phyloP scores from a whole-genome alignment of 768 basidiomycete species.

The Daedaleopsis sinensis region DNA sequence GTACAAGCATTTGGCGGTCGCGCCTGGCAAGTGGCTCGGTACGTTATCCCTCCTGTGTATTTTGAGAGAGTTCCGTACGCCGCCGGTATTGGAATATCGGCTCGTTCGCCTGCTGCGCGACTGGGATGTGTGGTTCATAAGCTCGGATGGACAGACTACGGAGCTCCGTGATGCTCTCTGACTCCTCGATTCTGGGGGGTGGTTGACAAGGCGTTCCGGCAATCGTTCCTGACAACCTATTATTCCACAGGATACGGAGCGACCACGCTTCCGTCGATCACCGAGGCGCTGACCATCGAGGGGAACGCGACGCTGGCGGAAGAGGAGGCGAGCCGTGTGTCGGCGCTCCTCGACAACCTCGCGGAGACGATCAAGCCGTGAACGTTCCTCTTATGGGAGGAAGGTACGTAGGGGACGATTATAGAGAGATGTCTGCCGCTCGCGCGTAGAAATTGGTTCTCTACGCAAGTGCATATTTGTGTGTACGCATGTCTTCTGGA shows the following conservation, averaged over 20 bases:
- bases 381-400: constrained; percentile 6
- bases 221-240: neutral
- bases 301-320: constrained; percentile 61
- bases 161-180: neutral
- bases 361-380: constrained; percentile 21
- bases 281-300: constrained; percentile 75
- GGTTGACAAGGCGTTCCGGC: neutral
- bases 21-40: constrained; percentile 87
- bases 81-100: no score
- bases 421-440: neutral
- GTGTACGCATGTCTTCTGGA: neutral
- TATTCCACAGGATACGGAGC: constrained; percentile 74
- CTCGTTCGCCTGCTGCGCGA: no score
- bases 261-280: constrained; percentile 80
- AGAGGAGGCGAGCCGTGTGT: constrained; percentile 61
- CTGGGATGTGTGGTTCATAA: no score
- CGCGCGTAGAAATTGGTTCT: neutral
- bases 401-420: neutral
- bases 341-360: constrained; percentile 48
- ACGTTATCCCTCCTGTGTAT: constrained; percentile 25
- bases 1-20: constrained; percentile 85
- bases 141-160: neutral
- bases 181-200: neutral
- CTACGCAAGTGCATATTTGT: neutral
- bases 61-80: neutral